Base-by-base conservation (phyloP, 805 yeast genomes). In the Schwanniomyces sp. region DNA sequence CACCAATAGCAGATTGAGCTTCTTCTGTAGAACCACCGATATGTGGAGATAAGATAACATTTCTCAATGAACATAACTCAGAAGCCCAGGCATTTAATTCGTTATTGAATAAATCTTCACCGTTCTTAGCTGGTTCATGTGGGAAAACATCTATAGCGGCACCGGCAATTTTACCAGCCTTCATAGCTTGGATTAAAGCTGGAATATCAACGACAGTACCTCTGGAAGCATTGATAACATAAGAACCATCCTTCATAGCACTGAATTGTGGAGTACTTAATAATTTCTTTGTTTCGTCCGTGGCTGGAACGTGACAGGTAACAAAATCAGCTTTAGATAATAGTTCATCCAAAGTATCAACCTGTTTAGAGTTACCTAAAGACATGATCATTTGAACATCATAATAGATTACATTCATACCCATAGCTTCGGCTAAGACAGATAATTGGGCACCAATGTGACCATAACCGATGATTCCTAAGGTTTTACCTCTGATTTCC, bases 1-100 rank as follows among this genome's bases (percentile, higher is more conserved):
- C 77, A 74, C 99, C 99, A 64, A 94, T 94, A 36, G 98, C 96
- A 47, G 88, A 80, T 79, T 94, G 99, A 34, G 99, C 99, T 78
- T 94, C 99, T 72, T 92, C 98, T 41, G 99, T 94, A 44, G 97
- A 91, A 57, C 99, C 99, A 74, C 99, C 99, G 59, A 94, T 94
- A 67, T 94, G 99, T 29, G 99, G 99, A 46, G 98, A 86, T 62
- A 94, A 79, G 55, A 94, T 91, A 52, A 92, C 83, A 72, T 94
- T 94, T 74, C 91, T 84, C 66, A 91, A 79, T 9, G 87, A 74
- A 57, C 84, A 79, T 59, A 94, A 80, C 66, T 91, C 97, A 29
- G 88, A 76, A 52, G 88, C 80, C 91, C 96, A 94, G 37, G 74
- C 58, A 73, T 92, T 92, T 65, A 94, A 79, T 37, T 79, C 79